Conservation (phyloP, 805 yeast genomes). For the Candida boidinii region DNA sequence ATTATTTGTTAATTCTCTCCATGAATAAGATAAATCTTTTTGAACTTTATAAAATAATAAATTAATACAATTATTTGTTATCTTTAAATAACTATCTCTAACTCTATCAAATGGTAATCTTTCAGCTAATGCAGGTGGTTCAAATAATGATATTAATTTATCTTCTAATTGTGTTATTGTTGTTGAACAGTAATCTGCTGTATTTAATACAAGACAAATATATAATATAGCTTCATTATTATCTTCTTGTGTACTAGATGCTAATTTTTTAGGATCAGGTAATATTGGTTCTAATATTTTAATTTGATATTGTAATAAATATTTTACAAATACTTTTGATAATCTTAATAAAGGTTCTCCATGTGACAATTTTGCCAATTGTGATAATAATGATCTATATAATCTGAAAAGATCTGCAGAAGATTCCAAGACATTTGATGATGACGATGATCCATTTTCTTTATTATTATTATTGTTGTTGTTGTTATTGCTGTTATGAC, state of each 20-base stretch:
- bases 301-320: slow-evolving; percentile 51
- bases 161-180: slow-evolving; percentile 75
- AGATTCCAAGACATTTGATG: slow-evolving; percentile 69
- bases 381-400: slow-evolving; percentile 66
- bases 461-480: slow-evolving; percentile 4
- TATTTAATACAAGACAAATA: slow-evolving; percentile 67
- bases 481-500: slow-evolving; percentile 13
- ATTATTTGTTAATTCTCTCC: slow-evolving; percentile 76
- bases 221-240: slow-evolving; percentile 57
- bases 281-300: slow-evolving; percentile 41
- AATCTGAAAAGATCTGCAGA: slow-evolving; percentile 80
- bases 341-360: slow-evolving; percentile 44
- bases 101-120: slow-evolving; percentile 46
- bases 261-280: slow-evolving; percentile 27
- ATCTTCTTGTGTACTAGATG: slow-evolving; percentile 23
- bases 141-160: slow-evolving; percentile 33
- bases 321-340: slow-evolving; percentile 52
- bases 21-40: slow-evolving; percentile 54
- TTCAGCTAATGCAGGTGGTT: slow-evolving; percentile 24
- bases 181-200: slow-evolving; percentile 81
- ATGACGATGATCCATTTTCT: slow-evolving; percentile 31
- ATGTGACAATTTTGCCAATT: slow-evolving; percentile 51
- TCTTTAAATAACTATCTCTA: slow-evolving; percentile 46
- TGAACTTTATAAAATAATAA: slow-evolving; percentile 50
- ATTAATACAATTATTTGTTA: slow-evolving; percentile 51